These are phyloP conservation scores for Picea abies DNA, from an alignment of 83 land plant species.

Conservation along the genomic window DNA sequence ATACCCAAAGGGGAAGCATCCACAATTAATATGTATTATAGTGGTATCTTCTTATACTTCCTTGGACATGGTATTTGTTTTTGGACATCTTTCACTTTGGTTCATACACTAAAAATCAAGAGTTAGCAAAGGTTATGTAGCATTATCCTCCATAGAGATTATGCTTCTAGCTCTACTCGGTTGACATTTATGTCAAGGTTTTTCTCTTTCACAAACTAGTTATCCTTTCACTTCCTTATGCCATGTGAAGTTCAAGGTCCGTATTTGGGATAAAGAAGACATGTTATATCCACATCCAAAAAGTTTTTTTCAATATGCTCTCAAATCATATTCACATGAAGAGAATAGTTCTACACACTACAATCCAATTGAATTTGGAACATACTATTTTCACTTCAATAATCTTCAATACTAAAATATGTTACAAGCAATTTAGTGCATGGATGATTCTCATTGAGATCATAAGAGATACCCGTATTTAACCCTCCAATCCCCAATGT, in stretches of 20 bases:
- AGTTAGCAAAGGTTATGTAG: neutral
- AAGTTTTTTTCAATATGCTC: neutral
- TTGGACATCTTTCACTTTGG: too few species aligned
- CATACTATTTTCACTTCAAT: neutral
- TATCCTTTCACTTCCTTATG: neutral
- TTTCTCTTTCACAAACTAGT: neutral
- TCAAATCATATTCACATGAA: neutral
- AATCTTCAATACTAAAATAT: neutral
- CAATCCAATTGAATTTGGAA: neutral
- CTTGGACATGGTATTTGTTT: neutral
- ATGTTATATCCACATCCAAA: neutral
- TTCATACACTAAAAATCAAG: neutral
- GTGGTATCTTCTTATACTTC: neutral
- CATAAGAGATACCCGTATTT: neutral
- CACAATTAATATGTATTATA: neutral
- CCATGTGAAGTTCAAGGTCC: neutral
- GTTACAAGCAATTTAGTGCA: neutral
- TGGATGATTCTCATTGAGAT: too few species aligned
- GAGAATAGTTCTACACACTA: neutral
- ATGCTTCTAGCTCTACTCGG: neutral
- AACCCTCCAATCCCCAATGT: neutral
- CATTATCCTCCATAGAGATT: neutral
- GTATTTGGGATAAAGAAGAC: neutral
- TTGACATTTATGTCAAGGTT: neutral
- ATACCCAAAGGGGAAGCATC: neutral